These are phyloP conservation scores for Dictyophora rubrovolvata DNA, from an alignment of 768 basidiomycete genomes.

Conservation along the genomic window DNA sequence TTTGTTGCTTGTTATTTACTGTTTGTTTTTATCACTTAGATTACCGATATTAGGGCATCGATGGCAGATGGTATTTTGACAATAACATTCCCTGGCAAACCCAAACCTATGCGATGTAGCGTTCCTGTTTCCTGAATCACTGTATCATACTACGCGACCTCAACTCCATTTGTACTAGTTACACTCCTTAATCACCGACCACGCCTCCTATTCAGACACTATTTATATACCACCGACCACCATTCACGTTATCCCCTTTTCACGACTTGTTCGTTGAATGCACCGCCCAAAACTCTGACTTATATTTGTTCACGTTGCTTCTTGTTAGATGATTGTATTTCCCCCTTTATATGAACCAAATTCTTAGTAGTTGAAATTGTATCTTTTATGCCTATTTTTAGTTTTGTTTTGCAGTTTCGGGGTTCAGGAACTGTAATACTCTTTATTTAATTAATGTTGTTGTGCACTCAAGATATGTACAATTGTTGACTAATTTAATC, in stretches of 20 bases:
- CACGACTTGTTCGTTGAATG: neutral
- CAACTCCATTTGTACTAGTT: neutral
- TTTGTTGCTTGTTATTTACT: neutral
- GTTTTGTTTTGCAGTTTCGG: neutral
- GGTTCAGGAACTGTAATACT: neutral
- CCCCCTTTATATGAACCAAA: neutral
- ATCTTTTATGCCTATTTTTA: neutral
- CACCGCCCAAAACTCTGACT: neutral
- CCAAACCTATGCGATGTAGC: neutral
- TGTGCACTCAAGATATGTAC: neutral
- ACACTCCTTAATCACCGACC: neutral
- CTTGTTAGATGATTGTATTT: neutral
- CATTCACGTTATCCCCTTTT: neutral
- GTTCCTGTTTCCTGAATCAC: neutral
- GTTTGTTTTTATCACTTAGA: neutral
- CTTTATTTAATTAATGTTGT: neutral
- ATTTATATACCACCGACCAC: no score
- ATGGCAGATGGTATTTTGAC: slow-evolving; percentile 14
- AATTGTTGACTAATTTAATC: no score
- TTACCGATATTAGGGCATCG: slow-evolving; percentile 14
- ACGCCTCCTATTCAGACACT: neutral
- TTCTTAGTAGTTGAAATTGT: neutral
- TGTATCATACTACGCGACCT: neutral
- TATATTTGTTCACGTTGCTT: neutral
- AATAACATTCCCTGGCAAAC: slow-evolving; percentile 11